Base-by-base conservation (phyloP, 2,329 filamentous ascomycete species). In the Akanthomyces lecanii region DNA sequence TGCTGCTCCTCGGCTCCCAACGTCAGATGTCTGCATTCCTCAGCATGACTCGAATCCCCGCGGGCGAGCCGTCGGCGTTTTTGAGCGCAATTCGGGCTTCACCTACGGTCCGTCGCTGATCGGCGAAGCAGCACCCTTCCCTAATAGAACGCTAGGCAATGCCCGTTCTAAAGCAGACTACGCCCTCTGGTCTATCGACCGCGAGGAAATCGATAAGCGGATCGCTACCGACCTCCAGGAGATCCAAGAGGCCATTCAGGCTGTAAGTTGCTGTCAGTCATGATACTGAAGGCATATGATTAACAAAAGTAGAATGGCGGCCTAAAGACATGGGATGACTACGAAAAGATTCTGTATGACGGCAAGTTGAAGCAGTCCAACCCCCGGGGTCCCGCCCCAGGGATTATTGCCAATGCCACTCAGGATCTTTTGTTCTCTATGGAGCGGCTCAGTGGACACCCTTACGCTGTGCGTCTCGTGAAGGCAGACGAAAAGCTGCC, bases 341-440 rank as follows among this genome's bases (percentile, higher is more conserved):
- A 76, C 64, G 63, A 59, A 44, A 68, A 67, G 28, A 68, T 75
- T 25, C 70, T 81, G 1, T 82, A 81, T 65, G 64, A 77, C 16
- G 71, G 70, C 11, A 71, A 79, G 64, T 81, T 77, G 76, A 69
- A 69, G 10, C 69, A 67, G 1, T 69, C 76, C 0, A 68, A 76
- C 5, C 76, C 78, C 67, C 71, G 36, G 75, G 59, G 67, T 33
- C 62, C 58, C 0, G 62, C 68, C 23, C 51, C 63, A 3, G 67
- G 80, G 14, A 72, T 77, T 11, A 67, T 77, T 10, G 71, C 74
- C 30, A 81, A 82, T 63, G 79, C 77, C 63, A 81, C 78, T 0
- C 72, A 78, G 58, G 79, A 82, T 65, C 67, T 80, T 1, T 64
- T 77, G 33, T 81, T 82, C 66, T 78, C 77, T 4, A 82, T 81